Evolutionary conservation across 768 basidiomycete species (phyloP).

Genomic region (Candolleomyces eurysporus): DNA sequence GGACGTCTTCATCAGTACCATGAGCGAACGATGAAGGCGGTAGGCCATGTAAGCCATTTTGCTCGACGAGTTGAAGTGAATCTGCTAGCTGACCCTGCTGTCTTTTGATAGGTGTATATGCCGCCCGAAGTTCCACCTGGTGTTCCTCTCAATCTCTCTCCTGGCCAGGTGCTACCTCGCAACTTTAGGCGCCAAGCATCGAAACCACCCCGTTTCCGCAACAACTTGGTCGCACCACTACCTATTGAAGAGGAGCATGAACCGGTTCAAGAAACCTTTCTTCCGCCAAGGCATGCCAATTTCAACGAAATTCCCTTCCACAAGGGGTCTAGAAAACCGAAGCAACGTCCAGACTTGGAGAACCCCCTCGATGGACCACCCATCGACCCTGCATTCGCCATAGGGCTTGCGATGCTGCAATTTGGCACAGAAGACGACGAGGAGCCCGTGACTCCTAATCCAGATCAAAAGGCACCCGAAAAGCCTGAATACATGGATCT

Average conservation of each 20-base stretch:
- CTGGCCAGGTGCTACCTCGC: conserved; percentile 56
- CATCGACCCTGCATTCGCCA: conserved; percentile 4
- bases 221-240: conserved; percentile 8
- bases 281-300: conserved; percentile 10
- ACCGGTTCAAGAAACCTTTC: not conserved
- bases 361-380: conserved; percentile 10
- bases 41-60: conserved; percentile 20
- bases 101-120: conserved; percentile 22
- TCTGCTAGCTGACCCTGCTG: not conserved
- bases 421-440: not conserved
- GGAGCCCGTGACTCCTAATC: not conserved
- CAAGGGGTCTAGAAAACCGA: not conserved
- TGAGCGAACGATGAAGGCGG: conserved; percentile 18
- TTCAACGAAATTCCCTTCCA: conserved; percentile 11
- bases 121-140: conserved; percentile 34
- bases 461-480: not conserved
- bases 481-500: not conserved
- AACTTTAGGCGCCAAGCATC: conserved; percentile 23
- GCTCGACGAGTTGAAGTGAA: not conserved
- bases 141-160: conserved; percentile 49
- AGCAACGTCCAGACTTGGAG: conserved; percentile 2
- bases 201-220: conserved; percentile 12
- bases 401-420: conserved; percentile 10
- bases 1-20: conserved; percentile 15
- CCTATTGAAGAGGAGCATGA: not conserved